Base-by-base conservation (phyloP, 441 rosid species). In the Erysimum cheiri region DNA sequence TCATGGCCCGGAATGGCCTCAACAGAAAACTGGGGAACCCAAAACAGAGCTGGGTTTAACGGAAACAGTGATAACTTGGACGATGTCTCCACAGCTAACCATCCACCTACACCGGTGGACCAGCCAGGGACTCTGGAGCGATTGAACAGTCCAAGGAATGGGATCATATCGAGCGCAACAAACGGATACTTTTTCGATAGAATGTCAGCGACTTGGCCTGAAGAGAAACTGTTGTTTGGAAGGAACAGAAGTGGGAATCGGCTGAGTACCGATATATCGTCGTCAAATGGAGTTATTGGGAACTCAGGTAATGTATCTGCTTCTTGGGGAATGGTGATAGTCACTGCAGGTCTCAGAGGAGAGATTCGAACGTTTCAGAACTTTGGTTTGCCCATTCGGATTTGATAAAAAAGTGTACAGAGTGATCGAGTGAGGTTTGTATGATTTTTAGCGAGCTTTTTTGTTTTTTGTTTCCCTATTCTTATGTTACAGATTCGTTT, bases 121-220 rank as follows among this genome's bases (percentile, higher is more conserved):
- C 87, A 87, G n/a, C 62, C 64, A 12, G 71, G 59, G 85, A 74
- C 22, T 70, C 80, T 1, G 75, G 87, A 55, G 73, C 80, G 80
- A 73, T 73, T 40, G 3, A 84, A 81, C 60, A 84, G 95, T 73
- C 91, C 92, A 3, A 83, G 84, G 3, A 84, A 91, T 28, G 97
- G 97, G 28, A 91, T 83, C 50, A 87, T 89, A 24, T 93, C 92
- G 5, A 86, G 90, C 63, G 88, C 90, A 60, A 80, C 96, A 53
- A 85, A 89, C 55, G 82, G 88, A 56, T 90, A 89, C 78, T 91
- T 87, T 83, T 89, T 87, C 37, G 96, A 93, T 70, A 88, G 97
- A 76, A 85, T 89, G 47, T 86, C 93, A 6, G 86, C 92, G 17
- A 89, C 96, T 1, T 93, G 96, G 96, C 97, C 95, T 0, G 98